Percentiles rank a stretch among this genome's conserved stretches.
Evolutionary conservation across 345 rosid species (phyloP).

Genomic region (Carallia pectinifolia): DNA sequence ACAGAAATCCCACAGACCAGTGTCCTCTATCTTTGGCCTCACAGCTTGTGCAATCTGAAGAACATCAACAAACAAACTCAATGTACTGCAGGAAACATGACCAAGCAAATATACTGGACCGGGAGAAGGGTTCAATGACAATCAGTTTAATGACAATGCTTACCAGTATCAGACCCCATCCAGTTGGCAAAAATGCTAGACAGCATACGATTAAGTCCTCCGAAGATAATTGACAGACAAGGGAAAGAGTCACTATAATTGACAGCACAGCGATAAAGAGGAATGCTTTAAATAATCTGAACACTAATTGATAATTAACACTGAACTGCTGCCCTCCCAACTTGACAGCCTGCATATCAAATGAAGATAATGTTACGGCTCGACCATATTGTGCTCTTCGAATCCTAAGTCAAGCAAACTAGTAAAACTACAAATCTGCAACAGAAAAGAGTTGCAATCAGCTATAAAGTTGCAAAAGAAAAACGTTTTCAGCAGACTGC

Average conservation of each 20-base stretch:
- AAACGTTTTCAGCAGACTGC: no score
- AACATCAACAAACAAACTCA: background rate
- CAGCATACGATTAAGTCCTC: conserved; percentile 78
- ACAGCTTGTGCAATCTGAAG: conserved; percentile 86
- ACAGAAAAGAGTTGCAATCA: background rate
- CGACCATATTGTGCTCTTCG: background rate
- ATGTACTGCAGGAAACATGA: background rate
- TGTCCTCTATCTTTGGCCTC: conserved; percentile 70
- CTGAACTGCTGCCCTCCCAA: conserved; percentile 82
- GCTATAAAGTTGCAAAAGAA: background rate
- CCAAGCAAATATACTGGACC: background rate
- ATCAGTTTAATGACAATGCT: background rate
- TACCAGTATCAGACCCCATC: conserved; percentile 97
- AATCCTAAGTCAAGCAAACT: background rate
- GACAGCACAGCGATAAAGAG: conserved; percentile 71
- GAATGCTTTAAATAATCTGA: conserved; percentile 76
- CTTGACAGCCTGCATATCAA: conserved; percentile 70
- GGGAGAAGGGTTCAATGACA: background rate
- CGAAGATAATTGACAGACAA: conserved; percentile 60
- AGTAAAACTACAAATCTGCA: background rate
- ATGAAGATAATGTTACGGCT: conserved; percentile 9
- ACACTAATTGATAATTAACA: conserved; percentile 63
- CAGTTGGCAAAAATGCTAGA: conserved; percentile 89
- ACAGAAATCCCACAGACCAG: conserved; percentile 72
- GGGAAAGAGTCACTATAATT: conserved; percentile 61